Percentiles rank a stretch among this genome's conserved stretches.
Conservation (phyloP, 2,329 filamentous ascomycete species). For the Venturia carpophila region DNA sequence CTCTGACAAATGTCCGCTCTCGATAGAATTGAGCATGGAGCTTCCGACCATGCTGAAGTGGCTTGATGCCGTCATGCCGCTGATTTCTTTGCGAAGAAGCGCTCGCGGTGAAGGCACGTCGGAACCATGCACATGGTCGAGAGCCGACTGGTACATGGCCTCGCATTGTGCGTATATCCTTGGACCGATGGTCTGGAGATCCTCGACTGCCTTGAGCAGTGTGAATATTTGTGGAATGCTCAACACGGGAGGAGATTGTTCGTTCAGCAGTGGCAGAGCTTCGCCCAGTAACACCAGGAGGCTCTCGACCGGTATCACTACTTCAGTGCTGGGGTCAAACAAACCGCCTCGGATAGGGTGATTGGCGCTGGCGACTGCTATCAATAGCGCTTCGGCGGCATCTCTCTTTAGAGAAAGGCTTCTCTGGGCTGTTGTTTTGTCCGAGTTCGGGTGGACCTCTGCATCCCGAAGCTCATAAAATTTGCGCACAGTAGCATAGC, state of each 20-base stretch:
- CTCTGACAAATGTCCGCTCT: constrained; percentile 38
- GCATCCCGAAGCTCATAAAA: constrained; percentile 87
- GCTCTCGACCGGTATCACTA: constrained; percentile 83
- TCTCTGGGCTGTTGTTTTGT: background rate
- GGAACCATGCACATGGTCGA: constrained; percentile 56
- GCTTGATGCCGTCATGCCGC: constrained; percentile 40
- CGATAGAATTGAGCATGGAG: constrained; percentile 58
- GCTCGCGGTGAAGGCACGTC: constrained; percentile 24
- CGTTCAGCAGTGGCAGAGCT: constrained; percentile 66
- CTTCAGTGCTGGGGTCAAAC: constrained; percentile 71
- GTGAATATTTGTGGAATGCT: constrained; percentile 64
- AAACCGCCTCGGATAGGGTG: constrained; percentile 88
- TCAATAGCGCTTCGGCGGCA: constrained; percentile 65
- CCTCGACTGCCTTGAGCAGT: constrained; percentile 70
- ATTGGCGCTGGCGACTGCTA: constrained; percentile 77
- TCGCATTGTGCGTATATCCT: constrained; percentile 67
- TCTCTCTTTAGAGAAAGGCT: background rate
- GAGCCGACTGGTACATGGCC: constrained; percentile 67
- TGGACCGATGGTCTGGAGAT: constrained; percentile 66
- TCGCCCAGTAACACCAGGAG: constrained; percentile 78
- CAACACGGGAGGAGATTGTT: constrained; percentile 47
- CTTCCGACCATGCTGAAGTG: constrained; percentile 66
- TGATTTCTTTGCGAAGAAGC: constrained; percentile 46
- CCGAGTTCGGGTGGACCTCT: constrained; percentile 30
- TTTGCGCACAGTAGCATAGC: constrained; percentile 81